Base-by-base conservation (phyloP, 2,329 filamentous ascomycete genomes). In the Lachnellula cervina region DNA sequence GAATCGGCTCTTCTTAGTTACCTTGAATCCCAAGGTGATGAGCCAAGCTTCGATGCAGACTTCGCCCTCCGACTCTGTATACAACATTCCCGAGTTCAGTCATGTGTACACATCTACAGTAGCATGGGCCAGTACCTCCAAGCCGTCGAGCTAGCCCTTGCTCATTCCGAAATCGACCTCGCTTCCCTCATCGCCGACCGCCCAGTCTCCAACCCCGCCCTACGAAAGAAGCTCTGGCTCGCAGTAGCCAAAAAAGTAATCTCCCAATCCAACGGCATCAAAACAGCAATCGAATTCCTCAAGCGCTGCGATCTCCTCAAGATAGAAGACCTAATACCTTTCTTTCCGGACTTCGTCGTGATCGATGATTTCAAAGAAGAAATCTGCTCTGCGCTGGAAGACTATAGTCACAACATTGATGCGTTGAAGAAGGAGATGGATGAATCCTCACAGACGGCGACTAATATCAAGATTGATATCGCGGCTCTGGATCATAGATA, bases 351-450 rank as follows among this genome's bases (percentile, higher is more conserved):
- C 70, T 99, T 99, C 69, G 91, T 97, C 23, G 89, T 97, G 51
- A 97, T 99, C 59, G 94, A 99, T 69, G 94, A 97, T 71, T 99
- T 99, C 80, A 97, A 97, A 70, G 92, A 97, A 61, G 94, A 99
- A 70, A 97, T 99, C 38, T 99, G 94, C 74, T 79, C 84, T 0
- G 94, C 95, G 1, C 80, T 99, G 1, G 94, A 99, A 72, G 89
- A 95, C 61, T 99, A 99, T 74, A 89, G 86, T 47, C 87, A 89
- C 38, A 90, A 90, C 63, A 99, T 99, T 63, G 94, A 97, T 67
- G 79, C 78, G 1, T 76, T 99, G 40, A 91, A 92, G 68, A 84
- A 87, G 62, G 93, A 97, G 71, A 99, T 99, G 94, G 94, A 99
- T 70, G 90, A 96, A 69, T 90, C 87, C 4, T 89, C 90, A 9